Evolutionary conservation across 2,329 filamentous ascomycete species (phyloP), one percentile per base, ranked within the genome.

Genomic region (Ustulina deusta): DNA sequence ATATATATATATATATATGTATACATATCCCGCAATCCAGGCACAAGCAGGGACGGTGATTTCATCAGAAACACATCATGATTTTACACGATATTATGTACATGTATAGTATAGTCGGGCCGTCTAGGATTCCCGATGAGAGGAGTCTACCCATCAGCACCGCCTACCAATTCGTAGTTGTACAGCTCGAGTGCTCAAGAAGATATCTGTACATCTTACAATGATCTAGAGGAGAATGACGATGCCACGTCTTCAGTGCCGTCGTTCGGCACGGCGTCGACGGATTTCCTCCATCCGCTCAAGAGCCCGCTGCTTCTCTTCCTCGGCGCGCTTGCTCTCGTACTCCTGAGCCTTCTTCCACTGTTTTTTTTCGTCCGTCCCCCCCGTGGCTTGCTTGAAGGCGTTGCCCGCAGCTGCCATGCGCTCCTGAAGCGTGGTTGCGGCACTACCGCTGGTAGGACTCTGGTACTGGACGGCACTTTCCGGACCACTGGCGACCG

Each of bases 271-370:
- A 9, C 71, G 71, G 38, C 63, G 71, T 6, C 67, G 69, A 20
- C 73, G 71, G 7, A 69, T 3, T 6, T 75, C 74, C 6, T 77
- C 73, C 58, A 77, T 70, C 25, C 75, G 69, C 27, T 66, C 51
- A 10, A n/a, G 36, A 7, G 80, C 79, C 76, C 81, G 83, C 74
- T 83, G 82, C 67, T 77, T 80, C 48, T 82, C 78, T 52, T 74
- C 75, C 15, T 49, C 38, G 17, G 73, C 74, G 4, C 77, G 71
- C 42, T 73, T 67, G 36, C 73, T 70, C 63, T 78, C 76, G 65
- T 77, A 79, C 15, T 73, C 71, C 55, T 72, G 51, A 0, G 74
- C 77, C 64, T 74, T 75, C 49, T 72, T 71, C 63, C 56, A 72
- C 40, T 68, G 51, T 25, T 68, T 61, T 63, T 74, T 75, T 49